phyloP scores from a whole-genome alignment of 2,329 filamentous ascomycete genomes.

The Fusarium sp. region DNA sequence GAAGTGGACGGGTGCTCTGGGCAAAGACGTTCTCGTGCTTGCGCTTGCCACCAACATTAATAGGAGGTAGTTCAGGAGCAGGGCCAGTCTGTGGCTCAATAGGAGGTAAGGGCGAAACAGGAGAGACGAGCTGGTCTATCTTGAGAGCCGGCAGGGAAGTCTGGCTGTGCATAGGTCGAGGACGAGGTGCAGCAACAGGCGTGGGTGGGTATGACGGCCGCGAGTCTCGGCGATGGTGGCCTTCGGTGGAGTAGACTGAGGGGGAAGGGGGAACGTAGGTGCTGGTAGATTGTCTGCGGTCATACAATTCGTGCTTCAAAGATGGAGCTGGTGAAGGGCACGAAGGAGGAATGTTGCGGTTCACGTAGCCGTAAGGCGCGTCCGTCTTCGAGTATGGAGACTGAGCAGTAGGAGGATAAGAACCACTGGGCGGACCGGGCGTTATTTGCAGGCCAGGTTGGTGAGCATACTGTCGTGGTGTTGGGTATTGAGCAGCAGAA shows the following conservation, averaged over 20 bases:
- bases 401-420: constrained; percentile 48
- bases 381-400: constrained; percentile 51
- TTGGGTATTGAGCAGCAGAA: constrained; percentile 45
- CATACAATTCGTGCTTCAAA: constrained; percentile 47
- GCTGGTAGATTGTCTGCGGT: constrained; percentile 49
- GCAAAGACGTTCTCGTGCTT: constrained; percentile 49
- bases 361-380: constrained; percentile 51
- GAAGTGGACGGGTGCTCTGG: constrained; percentile 44
- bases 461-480: constrained; percentile 49
- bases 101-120: constrained; percentile 47
- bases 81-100: constrained; percentile 48
- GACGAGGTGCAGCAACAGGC: constrained; percentile 40
- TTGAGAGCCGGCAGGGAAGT: constrained; percentile 49
- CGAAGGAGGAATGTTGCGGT: constrained; percentile 41
- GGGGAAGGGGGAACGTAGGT: constrained; percentile 51
- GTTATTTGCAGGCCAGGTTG: constrained; percentile 46
- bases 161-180: constrained; percentile 28
- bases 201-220: constrained; percentile 41
- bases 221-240: constrained; percentile 44
- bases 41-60: constrained; percentile 47
- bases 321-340: constrained; percentile 44
- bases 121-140: constrained; percentile 39
- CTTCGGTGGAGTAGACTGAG: constrained; percentile 43
- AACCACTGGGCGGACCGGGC: constrained; percentile 46
- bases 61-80: constrained; percentile 35